Percentiles rank a stretch among this genome's conserved stretches.
phyloP scores from a whole-genome alignment of 495 filamentous ascomycete genomes.

The Glarea lozoyensis region DNA sequence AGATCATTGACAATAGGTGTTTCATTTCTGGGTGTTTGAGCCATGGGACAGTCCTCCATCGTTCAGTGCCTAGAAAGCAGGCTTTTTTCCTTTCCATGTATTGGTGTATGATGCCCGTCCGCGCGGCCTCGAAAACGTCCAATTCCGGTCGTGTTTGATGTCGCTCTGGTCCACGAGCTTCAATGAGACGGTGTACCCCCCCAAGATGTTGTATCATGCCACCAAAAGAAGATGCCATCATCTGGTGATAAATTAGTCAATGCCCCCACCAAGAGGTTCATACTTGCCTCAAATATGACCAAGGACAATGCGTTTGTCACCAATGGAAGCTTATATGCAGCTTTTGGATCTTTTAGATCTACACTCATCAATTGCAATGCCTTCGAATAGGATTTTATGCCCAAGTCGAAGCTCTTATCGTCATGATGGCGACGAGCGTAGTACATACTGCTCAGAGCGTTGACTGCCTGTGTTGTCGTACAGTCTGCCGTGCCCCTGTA shows the following conservation, averaged over 20 bases:
- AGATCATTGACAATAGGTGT: background rate
- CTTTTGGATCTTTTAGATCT: background rate
- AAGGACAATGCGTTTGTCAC: background rate
- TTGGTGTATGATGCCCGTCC: background rate
- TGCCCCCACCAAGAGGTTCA: background rate
- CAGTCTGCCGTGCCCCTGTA: background rate
- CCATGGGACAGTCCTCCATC: background rate
- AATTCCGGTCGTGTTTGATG: background rate
- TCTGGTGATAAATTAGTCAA: background rate
- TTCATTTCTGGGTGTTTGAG: background rate
- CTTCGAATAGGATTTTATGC: background rate
- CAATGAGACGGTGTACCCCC: background rate
- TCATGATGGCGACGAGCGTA: background rate
- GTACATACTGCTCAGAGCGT: constrained; percentile 1
- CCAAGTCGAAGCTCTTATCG: background rate
- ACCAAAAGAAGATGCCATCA: background rate
- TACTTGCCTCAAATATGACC: background rate
- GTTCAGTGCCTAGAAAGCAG: background rate
- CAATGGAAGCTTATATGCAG: background rate
- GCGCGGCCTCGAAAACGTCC: background rate
- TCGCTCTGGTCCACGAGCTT: background rate
- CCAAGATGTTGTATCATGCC: constrained; percentile 2
- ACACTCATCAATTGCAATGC: background rate
- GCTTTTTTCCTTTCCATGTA: background rate
- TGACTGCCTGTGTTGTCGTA: background rate